Evolutionary conservation across 2,329 filamentous ascomycete species (phyloP), one percentile per base, ranked within the genome.

Genomic region (Fusarium robinianum): DNA sequence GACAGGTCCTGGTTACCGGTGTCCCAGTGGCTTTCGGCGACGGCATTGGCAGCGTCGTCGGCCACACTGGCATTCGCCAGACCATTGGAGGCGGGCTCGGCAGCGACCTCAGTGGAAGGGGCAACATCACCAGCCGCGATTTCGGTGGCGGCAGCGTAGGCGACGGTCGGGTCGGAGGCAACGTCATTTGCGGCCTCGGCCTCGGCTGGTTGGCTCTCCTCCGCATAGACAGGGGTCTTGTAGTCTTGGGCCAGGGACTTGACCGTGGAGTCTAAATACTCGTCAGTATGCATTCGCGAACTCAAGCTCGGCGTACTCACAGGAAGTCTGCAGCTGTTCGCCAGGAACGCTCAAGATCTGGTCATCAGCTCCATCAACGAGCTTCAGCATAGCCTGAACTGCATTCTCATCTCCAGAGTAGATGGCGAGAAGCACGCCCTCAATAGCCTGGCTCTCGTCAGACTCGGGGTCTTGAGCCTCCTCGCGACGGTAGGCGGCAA

Each of bases 361-460:
- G 53, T 92, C 87, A 10, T 83, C 76, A 17, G 81, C 77, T 22
- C 87, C 88, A 46, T 88, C 77, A 41, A 90, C 86, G 45, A 95
- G 76, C 73, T 88, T 90, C 62, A 88, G 70, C 71, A 90, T 90
- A 43, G 86, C 81, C 40, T 80, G 73, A 16, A 94, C 87, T 36
- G 87, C 88, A 56, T 74, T 77, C 53, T 87, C 80, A 61, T 92
- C 87, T 32, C 88, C 89, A 31, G 83, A 81, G 69, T 95, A 94
- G 21, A 94, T 85, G 48, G 85, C 79, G 32, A 90, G 75, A 45
- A 95, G 75, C 22, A 89, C 83, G 38, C 88, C 88, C 70, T 95
- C 88, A 47, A 94, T 83, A 23, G 88, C 89, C 68, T 84, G 83
- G 68, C 84, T 89, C 72, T 92, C 87, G 44, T 90, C 87, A 5